phyloP scores from a whole-genome alignment of 345 rosid species.

The Citrus maxima region DNA sequence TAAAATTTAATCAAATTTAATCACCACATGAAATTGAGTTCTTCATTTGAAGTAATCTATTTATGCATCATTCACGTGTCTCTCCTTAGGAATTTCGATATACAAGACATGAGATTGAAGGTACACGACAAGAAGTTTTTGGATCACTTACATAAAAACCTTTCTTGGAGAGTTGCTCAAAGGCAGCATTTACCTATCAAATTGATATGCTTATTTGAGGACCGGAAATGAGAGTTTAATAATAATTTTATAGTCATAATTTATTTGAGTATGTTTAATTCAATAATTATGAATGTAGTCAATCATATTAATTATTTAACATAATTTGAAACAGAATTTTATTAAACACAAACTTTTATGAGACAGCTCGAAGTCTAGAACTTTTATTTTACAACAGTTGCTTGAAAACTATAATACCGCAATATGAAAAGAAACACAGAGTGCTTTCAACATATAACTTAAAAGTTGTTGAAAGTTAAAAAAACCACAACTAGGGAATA shows the following conservation, averaged over 20 bases:
- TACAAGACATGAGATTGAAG: neutral
- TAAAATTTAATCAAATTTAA: neutral
- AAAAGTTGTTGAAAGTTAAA: no score
- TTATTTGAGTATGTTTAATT: no score
- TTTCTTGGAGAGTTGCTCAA: no score
- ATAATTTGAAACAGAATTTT: no score
- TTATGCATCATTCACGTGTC: neutral
- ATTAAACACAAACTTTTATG: neutral
- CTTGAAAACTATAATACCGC: neutral
- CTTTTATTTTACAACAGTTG: neutral
- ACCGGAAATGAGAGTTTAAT: no score
- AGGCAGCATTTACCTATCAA: no score
- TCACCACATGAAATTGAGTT: neutral
- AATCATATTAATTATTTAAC: no score
- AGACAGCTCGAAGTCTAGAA: no score
- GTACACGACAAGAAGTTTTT: neutral
- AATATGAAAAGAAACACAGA: neutral
- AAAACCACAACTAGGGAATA: neutral
- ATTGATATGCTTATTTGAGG: no score
- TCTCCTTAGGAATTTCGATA: neutral
- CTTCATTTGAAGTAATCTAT: neutral
- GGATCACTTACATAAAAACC: neutral
- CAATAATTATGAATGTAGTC: no score
- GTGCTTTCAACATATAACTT: no score
- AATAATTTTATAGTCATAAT: no score